Conservation (phyloP, 192 early-diverging fungal species). For the Coemansia sp. region DNA sequence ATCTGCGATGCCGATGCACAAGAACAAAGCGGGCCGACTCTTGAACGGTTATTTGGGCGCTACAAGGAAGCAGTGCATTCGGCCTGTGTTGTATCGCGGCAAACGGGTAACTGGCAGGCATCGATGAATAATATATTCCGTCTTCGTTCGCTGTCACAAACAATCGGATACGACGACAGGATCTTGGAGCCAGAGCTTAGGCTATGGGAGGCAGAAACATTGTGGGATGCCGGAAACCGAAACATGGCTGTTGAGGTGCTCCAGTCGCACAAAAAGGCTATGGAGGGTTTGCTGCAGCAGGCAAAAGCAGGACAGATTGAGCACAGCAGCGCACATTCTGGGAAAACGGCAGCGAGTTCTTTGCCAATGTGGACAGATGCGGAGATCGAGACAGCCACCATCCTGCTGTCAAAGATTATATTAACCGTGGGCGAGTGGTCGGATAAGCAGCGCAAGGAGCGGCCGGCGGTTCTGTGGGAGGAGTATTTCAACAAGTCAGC, state of each 20-base stretch:
- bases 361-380: conserved; percentile 10
- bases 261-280: conserved; percentile 30
- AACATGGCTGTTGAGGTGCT: conserved; percentile 42
- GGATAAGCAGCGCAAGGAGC: conserved; percentile 41
- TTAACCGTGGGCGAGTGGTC: conserved; percentile 51
- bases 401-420: conserved; percentile 39
- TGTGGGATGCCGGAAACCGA: conserved; percentile 47
- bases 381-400: conserved; percentile 32
- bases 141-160: conserved; percentile 18
- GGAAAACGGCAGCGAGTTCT: neutral
- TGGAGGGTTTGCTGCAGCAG: conserved; percentile 17
- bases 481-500: conserved; percentile 50
- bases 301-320: neutral
- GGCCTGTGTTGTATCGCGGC: conserved; percentile 34
- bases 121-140: conserved; percentile 49
- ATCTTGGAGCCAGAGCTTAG: conserved; percentile 21
- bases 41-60: conserved; percentile 9
- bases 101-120: conserved; percentile 41
- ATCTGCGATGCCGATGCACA: conserved; percentile 14
- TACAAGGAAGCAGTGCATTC: conserved; percentile 35
- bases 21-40: neutral
- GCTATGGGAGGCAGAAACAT: conserved; percentile 53
- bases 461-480: conserved; percentile 46
- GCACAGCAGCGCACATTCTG: neutral
- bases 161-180: neutral